phyloP scores from a whole-genome alignment of 192 early-diverging fungal species.

The Obelidium mucronatum region DNA sequence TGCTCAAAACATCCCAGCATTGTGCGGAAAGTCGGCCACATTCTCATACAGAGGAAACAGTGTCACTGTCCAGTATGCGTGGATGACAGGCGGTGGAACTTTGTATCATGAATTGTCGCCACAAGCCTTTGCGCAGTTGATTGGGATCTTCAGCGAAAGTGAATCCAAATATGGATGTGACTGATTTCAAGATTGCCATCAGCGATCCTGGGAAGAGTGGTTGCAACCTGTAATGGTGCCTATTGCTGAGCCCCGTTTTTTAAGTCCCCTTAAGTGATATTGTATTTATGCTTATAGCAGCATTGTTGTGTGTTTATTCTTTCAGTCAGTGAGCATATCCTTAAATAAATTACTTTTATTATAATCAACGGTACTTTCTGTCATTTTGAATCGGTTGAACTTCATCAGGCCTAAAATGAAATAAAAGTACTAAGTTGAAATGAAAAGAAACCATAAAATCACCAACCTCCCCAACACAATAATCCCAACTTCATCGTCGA shows the following conservation, averaged over 20 bases:
- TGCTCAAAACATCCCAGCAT: constrained; percentile 20
- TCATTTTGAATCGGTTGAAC: not conserved
- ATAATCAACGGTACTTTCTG: constrained; percentile 1
- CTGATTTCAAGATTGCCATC: constrained; percentile 18
- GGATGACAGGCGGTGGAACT: constrained; percentile 26
- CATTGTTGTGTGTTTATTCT: not conserved
- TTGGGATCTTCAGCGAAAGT: constrained; percentile 7
- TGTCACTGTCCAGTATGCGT: constrained; percentile 24
- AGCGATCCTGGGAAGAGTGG: constrained; percentile 24
- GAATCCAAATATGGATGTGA: not conserved
- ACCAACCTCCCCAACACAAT: not conserved
- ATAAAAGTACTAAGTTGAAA: too few relatives aligned
- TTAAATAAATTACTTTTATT: not conserved
- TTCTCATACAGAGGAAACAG: constrained; percentile 30
- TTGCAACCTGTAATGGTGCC: not conserved
- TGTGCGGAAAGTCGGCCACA: constrained; percentile 16
- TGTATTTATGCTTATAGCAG: too few relatives aligned
- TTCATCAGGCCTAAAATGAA: not conserved
- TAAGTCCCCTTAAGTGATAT: too few relatives aligned
- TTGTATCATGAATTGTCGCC: constrained; percentile 21
- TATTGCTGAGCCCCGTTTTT: not conserved
- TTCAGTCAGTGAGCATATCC: too few relatives aligned
- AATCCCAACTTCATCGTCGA: not conserved
- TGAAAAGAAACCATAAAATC: too few relatives aligned
- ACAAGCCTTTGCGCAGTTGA: constrained; percentile 21